Conservation (phyloP, 495 filamentous ascomycete genomes). For the Recurvomyces mirabilis region DNA sequence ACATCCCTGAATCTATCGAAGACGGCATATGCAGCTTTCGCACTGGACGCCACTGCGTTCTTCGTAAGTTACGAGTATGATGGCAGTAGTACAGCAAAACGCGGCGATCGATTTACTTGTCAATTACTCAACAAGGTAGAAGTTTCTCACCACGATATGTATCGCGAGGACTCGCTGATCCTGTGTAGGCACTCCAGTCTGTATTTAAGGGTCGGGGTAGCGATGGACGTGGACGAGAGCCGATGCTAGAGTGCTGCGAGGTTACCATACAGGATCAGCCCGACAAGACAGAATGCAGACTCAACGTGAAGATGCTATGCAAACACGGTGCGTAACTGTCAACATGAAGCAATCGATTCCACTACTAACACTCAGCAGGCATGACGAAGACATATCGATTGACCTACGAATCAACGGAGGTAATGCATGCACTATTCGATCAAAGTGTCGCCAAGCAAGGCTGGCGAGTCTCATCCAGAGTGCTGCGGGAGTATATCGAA, state of each 20-base stretch:
- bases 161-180: not conserved
- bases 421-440: constrained; percentile 84
- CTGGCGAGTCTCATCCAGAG: constrained; percentile 66
- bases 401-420: constrained; percentile 71
- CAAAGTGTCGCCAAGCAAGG: constrained; percentile 53
- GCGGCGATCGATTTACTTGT: constrained; percentile 55
- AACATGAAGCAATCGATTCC: not conserved
- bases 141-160: not conserved
- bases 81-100: constrained; percentile 27
- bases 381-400: constrained; percentile 87
- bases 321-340: constrained; percentile 52
- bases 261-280: constrained; percentile 66
- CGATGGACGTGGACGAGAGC: constrained; percentile 57
- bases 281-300: constrained; percentile 60
- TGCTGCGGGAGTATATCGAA: constrained; percentile 73
- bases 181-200: constrained; percentile 52
- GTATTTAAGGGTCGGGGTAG: constrained; percentile 56
- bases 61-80: constrained; percentile 67
- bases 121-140: constrained; percentile 59
- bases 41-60: constrained; percentile 60
- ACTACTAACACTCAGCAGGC: constrained; percentile 35
- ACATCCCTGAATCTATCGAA: constrained; percentile 86
- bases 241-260: constrained; percentile 76
- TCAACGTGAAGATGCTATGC: constrained; percentile 73
- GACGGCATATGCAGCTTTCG: constrained; percentile 79